Evolutionary conservation across 108 stramenopile species (phyloP), one percentile per base, ranked within the genome.

Genomic region (Tribonema minus): DNA sequence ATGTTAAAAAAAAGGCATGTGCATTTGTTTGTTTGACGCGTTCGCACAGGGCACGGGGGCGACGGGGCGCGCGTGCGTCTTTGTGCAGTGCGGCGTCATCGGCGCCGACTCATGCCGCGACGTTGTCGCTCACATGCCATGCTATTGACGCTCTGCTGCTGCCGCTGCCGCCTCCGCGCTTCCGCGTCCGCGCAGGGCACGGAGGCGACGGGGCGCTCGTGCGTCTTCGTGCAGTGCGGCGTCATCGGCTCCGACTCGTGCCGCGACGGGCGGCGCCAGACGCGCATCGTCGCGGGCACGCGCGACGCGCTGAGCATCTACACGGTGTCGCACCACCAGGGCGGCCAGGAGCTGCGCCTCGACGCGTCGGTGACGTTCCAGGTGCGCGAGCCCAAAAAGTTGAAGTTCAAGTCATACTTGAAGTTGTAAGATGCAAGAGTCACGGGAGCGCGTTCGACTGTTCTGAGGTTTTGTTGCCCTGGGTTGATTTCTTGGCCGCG

Each of bases 61-160:
- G 9, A 54, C 46, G 20, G 46, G 46, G 15, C 9, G 46, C 20
- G 15, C 9, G 46, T 54, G 46, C 20, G 87, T 88, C 62, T 92
- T 95, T 80, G 87, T 86, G 25, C 93, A 96, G 88, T 86, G 86
- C 15, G 88, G 87, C 1, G 96, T 96, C 58, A 95, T 96, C 88
- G 85, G 94, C 32, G 82, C 78, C 15, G 86, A 85, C 20, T 88
- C 89, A 20, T 86, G 90, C 30, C 85, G 96, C 15, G 96, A 96
- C 75, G 90, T n/a, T n/a, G n/a, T n/a, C n/a, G n/a, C n/a, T n/a
- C n/a, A n/a, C n/a, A n/a, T n/a, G n/a, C n/a, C n/a, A n/a, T n/a
- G n/a, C n/a, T n/a, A n/a, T n/a, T n/a, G n/a, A n/a, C n/a, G n/a
- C n/a, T n/a, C n/a, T n/a, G n/a, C n/a, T 54, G 46, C 46, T 54